phyloP scores from a whole-genome alignment of 768 basidiomycete genomes.

The Leccinellum rugosiceps region DNA sequence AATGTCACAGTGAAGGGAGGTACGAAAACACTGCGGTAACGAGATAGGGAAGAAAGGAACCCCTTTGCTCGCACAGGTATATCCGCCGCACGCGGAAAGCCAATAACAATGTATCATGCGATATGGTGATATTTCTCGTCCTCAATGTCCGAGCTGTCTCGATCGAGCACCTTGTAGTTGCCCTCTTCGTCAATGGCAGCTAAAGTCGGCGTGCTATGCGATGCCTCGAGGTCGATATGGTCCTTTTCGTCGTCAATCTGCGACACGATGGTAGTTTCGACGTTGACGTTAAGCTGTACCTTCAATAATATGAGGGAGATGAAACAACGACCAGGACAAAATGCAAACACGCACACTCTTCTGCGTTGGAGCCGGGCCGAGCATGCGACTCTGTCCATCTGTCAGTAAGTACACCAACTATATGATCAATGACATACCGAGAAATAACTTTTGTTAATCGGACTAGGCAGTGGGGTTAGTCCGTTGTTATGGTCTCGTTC shows the following conservation, averaged over 20 bases:
- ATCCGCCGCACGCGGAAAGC: neutral
- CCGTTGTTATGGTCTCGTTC: slow-evolving; percentile 22
- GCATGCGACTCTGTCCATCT: slow-evolving; percentile 22
- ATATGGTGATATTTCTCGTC: slow-evolving; percentile 15
- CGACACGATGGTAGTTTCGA: slow-evolving; percentile 32
- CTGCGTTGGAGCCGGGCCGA: slow-evolving; percentile 14
- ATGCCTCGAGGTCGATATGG: slow-evolving; percentile 22
- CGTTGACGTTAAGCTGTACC: slow-evolving; percentile 31
- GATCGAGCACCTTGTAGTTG: slow-evolving; percentile 11
- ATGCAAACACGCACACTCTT: slow-evolving; percentile 19
- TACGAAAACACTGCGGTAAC: neutral
- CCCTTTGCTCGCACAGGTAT: slow-evolving; percentile 6
- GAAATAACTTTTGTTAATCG: slow-evolving; percentile 19
- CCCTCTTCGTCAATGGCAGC: slow-evolving; percentile 11
- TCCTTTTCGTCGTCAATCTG: slow-evolving; percentile 27
- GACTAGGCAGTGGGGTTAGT: slow-evolving; percentile 9
- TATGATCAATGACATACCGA: slow-evolving; percentile 16
- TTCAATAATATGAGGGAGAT: neutral
- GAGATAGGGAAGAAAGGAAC: neutral
- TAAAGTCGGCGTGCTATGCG: slow-evolving; percentile 4
- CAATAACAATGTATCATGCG: slow-evolving; percentile 4
- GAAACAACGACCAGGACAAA: neutral
- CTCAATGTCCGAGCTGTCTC: slow-evolving; percentile 16
- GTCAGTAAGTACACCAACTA: neutral
- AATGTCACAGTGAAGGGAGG: slow-evolving; percentile 5